phyloP scores from a whole-genome alignment of 1,284 basidiomycete species.

The Neonothopanus nambi region DNA sequence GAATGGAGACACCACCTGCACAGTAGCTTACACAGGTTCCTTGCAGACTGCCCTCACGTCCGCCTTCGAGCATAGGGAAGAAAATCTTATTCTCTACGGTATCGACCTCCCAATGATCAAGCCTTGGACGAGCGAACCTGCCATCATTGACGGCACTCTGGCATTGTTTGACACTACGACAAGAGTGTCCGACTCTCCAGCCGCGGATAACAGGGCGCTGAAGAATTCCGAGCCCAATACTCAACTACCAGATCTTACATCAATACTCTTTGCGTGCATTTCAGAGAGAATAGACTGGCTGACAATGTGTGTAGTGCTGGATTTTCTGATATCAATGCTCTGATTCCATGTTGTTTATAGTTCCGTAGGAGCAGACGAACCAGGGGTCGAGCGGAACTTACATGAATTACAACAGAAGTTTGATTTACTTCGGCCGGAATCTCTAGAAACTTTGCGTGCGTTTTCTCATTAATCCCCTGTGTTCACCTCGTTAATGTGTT shows the following conservation, averaged over 20 bases:
- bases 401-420: slow-evolving; percentile 67
- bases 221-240: slow-evolving; percentile 41
- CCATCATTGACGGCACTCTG: slow-evolving; percentile 70
- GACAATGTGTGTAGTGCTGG: slow-evolving; percentile 47
- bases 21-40: not conserved
- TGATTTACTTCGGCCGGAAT: slow-evolving; percentile 64
- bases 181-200: slow-evolving; percentile 43
- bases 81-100: slow-evolving; percentile 75
- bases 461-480: slow-evolving; percentile 23
- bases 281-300: slow-evolving; percentile 75
- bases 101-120: slow-evolving; percentile 70
- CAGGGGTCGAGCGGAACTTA: slow-evolving; percentile 50
- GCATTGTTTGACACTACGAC: slow-evolving; percentile 74
- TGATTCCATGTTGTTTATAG: slow-evolving; percentile 31
- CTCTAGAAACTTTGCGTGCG: slow-evolving; percentile 78
- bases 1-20: not conserved
- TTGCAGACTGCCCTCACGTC: slow-evolving; percentile 70
- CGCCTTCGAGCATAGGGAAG: slow-evolving; percentile 72
- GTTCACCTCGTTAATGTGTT: slow-evolving; percentile 7
- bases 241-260: slow-evolving; percentile 75
- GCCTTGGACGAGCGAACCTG: slow-evolving; percentile 81
- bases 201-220: slow-evolving; percentile 21
- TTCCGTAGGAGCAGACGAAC: slow-evolving; percentile 43
- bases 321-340: not conserved
- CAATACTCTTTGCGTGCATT: slow-evolving; percentile 68